These are phyloP conservation scores for Populus euphratica DNA, from an alignment of 345 rosid genomes.

Conservation along the genomic window DNA sequence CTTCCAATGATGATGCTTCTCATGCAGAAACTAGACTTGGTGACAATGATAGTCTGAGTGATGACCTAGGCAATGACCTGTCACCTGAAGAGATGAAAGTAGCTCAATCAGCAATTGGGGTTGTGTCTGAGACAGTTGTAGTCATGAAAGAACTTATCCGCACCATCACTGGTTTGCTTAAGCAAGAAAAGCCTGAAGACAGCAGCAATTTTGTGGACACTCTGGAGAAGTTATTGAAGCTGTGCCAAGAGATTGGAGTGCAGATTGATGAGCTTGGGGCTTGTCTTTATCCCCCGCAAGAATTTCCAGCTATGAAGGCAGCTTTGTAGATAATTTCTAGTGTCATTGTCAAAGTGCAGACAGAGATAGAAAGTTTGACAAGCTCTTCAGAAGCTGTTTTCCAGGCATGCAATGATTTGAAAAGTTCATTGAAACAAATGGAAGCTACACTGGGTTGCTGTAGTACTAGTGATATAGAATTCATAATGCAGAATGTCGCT, in stretches of 20 bases:
- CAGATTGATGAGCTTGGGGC: slow-evolving; percentile 83
- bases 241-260: slow-evolving; percentile 54
- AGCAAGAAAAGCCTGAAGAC: slow-evolving; percentile 54
- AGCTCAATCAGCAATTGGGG: slow-evolving; percentile 50
- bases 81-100: slow-evolving; percentile 87
- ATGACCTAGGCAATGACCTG: slow-evolving; percentile 64
- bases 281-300: slow-evolving; percentile 87
- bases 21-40: slow-evolving; percentile 19
- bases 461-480: slow-evolving; percentile 31
- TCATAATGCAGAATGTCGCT: slow-evolving; percentile 47
- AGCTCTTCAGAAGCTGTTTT: slow-evolving; percentile 43
- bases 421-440: slow-evolving; percentile 42
- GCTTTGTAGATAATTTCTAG: slow-evolving; percentile 40
- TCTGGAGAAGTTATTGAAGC: slow-evolving; percentile 65
- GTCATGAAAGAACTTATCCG: slow-evolving; percentile 78
- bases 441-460: slow-evolving; percentile 37
- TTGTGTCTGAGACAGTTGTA: slow-evolving; percentile 53
- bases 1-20: slow-evolving; percentile 27
- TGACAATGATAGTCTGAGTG: slow-evolving; percentile 30
- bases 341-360: slow-evolving; percentile 30
- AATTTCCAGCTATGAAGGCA: slow-evolving; percentile 42
- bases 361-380: slow-evolving; percentile 43
- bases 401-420: slow-evolving; percentile 47
- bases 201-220: slow-evolving; percentile 49
- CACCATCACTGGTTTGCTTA: slow-evolving; percentile 63